Evolutionary conservation across 352 stramenopile species (phyloP), one percentile per base, ranked within the genome.

Genomic region (Phytophthora palmivora): DNA sequence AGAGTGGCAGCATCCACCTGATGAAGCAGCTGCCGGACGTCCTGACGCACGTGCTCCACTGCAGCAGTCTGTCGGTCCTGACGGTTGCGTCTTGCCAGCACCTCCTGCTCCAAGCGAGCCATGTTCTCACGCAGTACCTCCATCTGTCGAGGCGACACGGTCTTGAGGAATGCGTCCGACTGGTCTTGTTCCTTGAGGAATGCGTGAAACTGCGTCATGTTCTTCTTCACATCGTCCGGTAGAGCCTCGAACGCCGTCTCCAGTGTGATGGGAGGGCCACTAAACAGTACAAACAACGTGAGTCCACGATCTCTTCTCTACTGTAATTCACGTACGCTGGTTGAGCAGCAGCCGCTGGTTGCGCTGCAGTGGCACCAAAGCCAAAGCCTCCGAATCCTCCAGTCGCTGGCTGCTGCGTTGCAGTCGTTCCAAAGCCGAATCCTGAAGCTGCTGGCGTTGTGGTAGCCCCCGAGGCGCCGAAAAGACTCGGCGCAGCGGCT

Each of bases 121-220:
- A 92, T 84, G 45, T 88, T 89, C 1, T 73, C 66, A 28, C 78
- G 73, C 45, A 95, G 62, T 2, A 72, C 44, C 18, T 87, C 71
- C 24, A 92, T 74, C 55, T 79, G 79, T 1, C 68, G 63, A 2
- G 82, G 58, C 15, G 86, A 92, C 10, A 92, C 83, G 2, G 82
- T 80, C 72, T 87, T 85, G 19, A 95, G 72, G 24, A 92, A 88
- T 0, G 84, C 72, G 36, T 95, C 86, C 10, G 76, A 79, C 51
- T 88, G 78, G 49, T 91, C 84, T 50, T 89, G 76, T 12, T 89
- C 79, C 46, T 90, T 89, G 0, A 95, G 56, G 49, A 88, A 89
- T 26, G 72, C 60, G 57, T 92, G 79, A 45, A 95, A 95, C 48
- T 84, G 82, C 26, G 72, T 76, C 54, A 95, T 85, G 51, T 92